These are phyloP conservation scores for Cicer pinnatifidum DNA, from an alignment of 306 rosid species.

Conservation along the genomic window DNA sequence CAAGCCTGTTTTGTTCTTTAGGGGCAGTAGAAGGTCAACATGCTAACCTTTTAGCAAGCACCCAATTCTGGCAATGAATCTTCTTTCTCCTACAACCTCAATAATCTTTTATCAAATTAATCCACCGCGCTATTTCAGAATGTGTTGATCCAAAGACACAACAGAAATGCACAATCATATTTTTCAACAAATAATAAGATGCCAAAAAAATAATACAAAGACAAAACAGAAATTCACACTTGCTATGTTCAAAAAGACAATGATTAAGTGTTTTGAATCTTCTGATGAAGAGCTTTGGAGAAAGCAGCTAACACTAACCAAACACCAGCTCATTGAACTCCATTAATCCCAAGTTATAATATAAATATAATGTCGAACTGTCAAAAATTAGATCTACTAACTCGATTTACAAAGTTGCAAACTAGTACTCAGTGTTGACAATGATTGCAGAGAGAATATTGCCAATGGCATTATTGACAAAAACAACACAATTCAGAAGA, in stretches of 20 bases:
- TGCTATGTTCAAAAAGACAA: slow-evolving; percentile 1
- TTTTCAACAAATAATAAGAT: slow-evolving; percentile 13
- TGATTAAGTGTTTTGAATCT: background rate
- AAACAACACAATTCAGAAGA: slow-evolving; percentile 1
- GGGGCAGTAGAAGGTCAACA: background rate
- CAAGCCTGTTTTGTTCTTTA: slow-evolving; percentile 10
- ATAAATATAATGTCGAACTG: background rate
- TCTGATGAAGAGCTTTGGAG: background rate
- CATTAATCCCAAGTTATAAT: background rate
- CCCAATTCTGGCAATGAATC: slow-evolving; percentile 20
- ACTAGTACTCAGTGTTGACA: slow-evolving; percentile 5
- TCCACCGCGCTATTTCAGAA: slow-evolving; percentile 24
- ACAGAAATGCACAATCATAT: slow-evolving; percentile 36
- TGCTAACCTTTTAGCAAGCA: slow-evolving; percentile 4
- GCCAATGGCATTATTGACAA: slow-evolving; percentile 15
- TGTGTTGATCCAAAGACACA: slow-evolving; percentile 29
- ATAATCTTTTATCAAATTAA: slow-evolving; percentile 36
- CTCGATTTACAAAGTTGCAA: slow-evolving; percentile 30
- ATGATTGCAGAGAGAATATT: background rate
- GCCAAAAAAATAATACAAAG: slow-evolving; percentile 18
- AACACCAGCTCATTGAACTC: slow-evolving; percentile 29
- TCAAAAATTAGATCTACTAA: background rate
- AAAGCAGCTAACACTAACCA: slow-evolving; percentile 22
- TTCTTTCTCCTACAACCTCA: slow-evolving; percentile 26
- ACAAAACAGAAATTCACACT: background rate